Conservation (phyloP, 352 stramenopile species). For the Achlya hypogyna region DNA sequence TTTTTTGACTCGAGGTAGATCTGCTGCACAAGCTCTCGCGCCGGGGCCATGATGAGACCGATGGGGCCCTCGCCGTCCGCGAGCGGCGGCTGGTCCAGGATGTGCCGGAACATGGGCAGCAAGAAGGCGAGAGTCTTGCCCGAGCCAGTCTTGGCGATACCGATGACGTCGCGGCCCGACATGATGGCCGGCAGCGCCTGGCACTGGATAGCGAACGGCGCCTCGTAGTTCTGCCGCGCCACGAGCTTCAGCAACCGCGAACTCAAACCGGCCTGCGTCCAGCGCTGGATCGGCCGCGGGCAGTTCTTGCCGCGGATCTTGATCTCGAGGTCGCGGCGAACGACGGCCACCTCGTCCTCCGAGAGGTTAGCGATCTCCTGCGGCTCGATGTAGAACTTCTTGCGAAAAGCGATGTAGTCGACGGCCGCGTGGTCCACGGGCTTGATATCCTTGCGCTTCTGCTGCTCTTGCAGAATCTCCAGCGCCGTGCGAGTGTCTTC, state of each 20-base stretch:
- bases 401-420: slow-evolving; percentile 95
- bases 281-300: slow-evolving; percentile 92
- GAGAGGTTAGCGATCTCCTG: slow-evolving; percentile 87
- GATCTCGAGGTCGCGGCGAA: slow-evolving; percentile 88
- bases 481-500: slow-evolving; percentile 76
- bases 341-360: slow-evolving; percentile 69
- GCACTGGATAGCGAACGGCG: slow-evolving; percentile 97
- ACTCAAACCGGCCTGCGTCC: slow-evolving; percentile 96
- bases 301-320: slow-evolving; percentile 96
- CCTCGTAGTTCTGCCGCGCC: slow-evolving; percentile 86
- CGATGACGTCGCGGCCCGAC: slow-evolving; percentile 98
- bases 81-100: slow-evolving; percentile 85
- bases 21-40: slow-evolving; percentile 97
- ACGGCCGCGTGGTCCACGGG: slow-evolving; percentile 94
- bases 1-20: slow-evolving; percentile 94
- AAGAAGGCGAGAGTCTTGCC: slow-evolving; percentile 88
- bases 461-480: slow-evolving; percentile 85
- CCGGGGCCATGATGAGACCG: slow-evolving; percentile 96
- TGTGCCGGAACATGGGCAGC: slow-evolving; percentile 93
- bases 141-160: slow-evolving; percentile 97
- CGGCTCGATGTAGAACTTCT: slow-evolving; percentile 98
- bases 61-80: slow-evolving; percentile 96
- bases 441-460: slow-evolving; percentile 92
- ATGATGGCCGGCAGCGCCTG: slow-evolving; percentile 97
- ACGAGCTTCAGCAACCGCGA: slow-evolving; percentile 93